Conservation (phyloP, 208 protist genomes). For the Trichomonas gallinae region DNA sequence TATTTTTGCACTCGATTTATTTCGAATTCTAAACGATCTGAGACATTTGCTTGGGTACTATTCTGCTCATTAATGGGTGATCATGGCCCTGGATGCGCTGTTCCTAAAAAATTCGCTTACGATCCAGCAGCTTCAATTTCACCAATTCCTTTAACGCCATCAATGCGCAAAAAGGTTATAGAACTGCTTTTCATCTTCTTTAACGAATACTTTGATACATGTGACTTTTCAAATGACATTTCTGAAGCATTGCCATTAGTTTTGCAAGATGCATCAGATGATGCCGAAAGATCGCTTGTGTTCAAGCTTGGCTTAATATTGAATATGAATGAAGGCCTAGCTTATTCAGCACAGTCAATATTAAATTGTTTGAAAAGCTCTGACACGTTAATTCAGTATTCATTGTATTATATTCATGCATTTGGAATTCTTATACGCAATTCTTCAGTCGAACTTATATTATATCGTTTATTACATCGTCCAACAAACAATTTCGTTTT, state of each 20-base stretch:
- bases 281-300: neutral
- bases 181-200: neutral
- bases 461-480: neutral
- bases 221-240: neutral
- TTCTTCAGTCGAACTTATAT: neutral
- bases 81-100: neutral
- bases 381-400: neutral
- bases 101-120: neutral
- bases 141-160: neutral
- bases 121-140: neutral
- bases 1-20: neutral
- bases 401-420: neutral
- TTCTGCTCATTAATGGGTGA: neutral
- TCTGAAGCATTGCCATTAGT: neutral
- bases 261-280: neutral
- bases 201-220: neutral
- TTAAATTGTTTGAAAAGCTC: neutral
- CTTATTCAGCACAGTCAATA: neutral
- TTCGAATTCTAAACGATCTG: neutral
- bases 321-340: neutral
- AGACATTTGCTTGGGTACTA: neutral
- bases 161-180: neutral
- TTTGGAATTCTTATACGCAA: neutral
- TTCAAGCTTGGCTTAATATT: neutral
- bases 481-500: neutral